Evolutionary conservation across 108 stramenopile species (phyloP).

Genomic region (Schizochytrium sp.): DNA sequence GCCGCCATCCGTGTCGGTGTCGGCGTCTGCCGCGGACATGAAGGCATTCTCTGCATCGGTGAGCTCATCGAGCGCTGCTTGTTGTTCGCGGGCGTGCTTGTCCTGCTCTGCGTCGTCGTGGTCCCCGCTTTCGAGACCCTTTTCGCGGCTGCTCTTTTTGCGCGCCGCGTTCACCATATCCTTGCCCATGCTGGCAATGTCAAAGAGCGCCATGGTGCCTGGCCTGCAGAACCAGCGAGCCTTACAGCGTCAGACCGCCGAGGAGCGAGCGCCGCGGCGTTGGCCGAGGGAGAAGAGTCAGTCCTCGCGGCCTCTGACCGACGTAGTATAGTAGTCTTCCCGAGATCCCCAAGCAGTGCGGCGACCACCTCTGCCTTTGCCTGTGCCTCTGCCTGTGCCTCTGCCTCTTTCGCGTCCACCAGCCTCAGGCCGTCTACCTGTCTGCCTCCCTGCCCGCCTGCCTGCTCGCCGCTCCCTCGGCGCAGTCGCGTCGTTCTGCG

Average conservation of each 20-base stretch:
- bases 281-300: no score
- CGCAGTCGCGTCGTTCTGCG: no score
- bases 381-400: no score
- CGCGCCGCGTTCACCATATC: background rate
- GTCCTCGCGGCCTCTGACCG: no score
- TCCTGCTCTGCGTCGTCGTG: background rate
- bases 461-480: background rate
- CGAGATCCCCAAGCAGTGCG: no score
- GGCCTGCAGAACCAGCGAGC: background rate
- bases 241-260: no score
- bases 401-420: no score
- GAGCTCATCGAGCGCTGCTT: background rate
- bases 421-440: background rate
- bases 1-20: background rate
- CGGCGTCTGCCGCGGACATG: background rate
- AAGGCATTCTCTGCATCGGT: background rate
- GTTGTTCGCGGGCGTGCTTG: background rate
- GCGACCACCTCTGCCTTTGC: no score
- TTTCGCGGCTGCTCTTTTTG: background rate
- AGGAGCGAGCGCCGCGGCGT: no score
- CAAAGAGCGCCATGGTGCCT: background rate
- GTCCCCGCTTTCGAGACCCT: background rate
- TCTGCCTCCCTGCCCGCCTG: background rate
- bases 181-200: background rate
- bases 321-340: no score